Evolutionary conservation across 1,284 basidiomycete genomes (phyloP).

Genomic region (Trametes polyzona): DNA sequence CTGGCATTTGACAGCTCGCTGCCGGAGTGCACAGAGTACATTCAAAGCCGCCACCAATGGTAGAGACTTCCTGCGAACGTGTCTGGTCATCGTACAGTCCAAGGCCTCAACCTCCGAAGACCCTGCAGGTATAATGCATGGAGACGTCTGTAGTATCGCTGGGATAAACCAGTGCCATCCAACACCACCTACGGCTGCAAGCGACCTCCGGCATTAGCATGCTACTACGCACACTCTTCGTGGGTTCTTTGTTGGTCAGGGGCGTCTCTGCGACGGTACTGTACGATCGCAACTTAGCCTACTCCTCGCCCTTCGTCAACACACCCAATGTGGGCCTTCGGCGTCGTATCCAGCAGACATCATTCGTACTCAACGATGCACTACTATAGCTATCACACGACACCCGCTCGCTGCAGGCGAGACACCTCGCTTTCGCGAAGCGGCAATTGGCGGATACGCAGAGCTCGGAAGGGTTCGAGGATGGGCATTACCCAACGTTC

Average conservation of each 20-base stretch:
- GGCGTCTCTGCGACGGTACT: conserved; percentile 41
- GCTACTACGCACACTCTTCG: too few relatives aligned
- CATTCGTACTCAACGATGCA: too few relatives aligned
- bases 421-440: conserved; percentile 42
- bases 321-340: conserved; percentile 44
- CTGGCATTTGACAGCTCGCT: neutral
- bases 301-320: conserved; percentile 50
- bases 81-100: too few relatives aligned
- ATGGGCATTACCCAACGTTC: conserved; percentile 58
- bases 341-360: too few relatives aligned
- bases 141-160: too few relatives aligned
- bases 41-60: neutral
- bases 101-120: too few relatives aligned
- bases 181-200: too few relatives aligned
- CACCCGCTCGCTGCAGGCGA: conserved; percentile 43
- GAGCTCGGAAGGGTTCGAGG: conserved; percentile 45
- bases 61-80: neutral
- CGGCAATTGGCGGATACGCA: conserved; percentile 38
- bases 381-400: conserved; percentile 44
- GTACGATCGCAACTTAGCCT: conserved; percentile 51
- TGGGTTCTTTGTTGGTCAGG: too few relatives aligned
- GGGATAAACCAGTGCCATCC: too few relatives aligned
- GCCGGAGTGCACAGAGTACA: neutral
- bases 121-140: too few relatives aligned
- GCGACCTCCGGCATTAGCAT: too few relatives aligned